phyloP scores from a whole-genome alignment of 257 asterid species.

The Echium plantagineum region DNA sequence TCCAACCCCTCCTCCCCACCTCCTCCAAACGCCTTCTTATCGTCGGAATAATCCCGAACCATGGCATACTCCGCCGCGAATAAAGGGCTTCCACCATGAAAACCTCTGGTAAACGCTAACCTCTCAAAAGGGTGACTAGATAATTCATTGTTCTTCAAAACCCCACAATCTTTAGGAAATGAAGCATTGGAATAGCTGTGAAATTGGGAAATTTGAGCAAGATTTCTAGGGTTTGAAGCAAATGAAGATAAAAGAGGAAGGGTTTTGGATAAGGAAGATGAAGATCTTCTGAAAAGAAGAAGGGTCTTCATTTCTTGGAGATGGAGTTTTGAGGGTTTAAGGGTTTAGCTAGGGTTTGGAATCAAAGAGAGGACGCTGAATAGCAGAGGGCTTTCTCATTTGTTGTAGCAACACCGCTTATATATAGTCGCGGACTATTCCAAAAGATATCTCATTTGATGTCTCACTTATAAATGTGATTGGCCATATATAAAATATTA shows the following conservation, averaged over 20 bases:
- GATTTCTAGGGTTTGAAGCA: background rate
- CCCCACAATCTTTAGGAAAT: background rate
- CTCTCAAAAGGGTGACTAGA: background rate
- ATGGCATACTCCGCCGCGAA: conserved; percentile 37
- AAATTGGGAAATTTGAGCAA: conserved; percentile 10
- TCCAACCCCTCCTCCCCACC: conserved; percentile 67
- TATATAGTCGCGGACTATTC: too few species aligned
- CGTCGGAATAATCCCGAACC: conserved; percentile 21
- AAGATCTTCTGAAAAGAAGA: conserved; percentile 33
- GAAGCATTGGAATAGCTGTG: conserved; percentile 16
- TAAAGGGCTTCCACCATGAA: conserved; percentile 37
- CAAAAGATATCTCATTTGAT: too few species aligned
- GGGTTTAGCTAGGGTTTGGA: too few species aligned
- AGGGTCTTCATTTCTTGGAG: conserved; percentile 34
- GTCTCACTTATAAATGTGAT: too few species aligned
- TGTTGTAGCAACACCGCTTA: too few species aligned
- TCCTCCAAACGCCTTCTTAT: conserved; percentile 26
- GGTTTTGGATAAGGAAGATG: conserved; percentile 12
- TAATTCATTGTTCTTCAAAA: background rate
- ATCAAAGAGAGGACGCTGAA: too few species aligned
- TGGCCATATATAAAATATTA: too few species aligned
- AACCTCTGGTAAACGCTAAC: conserved; percentile 16
- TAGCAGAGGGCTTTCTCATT: too few species aligned
- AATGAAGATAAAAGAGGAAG: background rate
- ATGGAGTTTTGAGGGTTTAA: too few species aligned